phyloP scores from a whole-genome alignment of 495 filamentous ascomycete species.

The Peziza echinospora region DNA sequence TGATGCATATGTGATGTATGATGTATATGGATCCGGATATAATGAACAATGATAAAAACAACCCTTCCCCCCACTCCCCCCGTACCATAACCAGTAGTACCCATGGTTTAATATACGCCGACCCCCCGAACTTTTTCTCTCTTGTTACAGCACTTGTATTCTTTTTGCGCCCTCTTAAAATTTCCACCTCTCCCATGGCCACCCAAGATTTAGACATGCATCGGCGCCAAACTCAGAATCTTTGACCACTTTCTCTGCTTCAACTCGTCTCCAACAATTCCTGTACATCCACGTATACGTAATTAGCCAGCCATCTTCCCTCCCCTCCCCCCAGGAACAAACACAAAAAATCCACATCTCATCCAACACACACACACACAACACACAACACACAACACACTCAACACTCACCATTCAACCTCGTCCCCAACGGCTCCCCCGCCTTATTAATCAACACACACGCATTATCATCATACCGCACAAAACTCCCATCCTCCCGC shows the following conservation, averaged over 20 bases:
- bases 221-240: constrained; percentile 85
- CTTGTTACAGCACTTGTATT: no score
- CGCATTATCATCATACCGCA: constrained; percentile 93
- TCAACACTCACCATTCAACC: constrained; percentile 58
- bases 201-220: constrained; percentile 69
- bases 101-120: no score
- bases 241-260: constrained; percentile 85
- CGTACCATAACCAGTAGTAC: no score
- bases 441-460: constrained; percentile 95
- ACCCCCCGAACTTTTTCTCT: no score
- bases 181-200: no score
- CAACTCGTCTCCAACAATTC: constrained; percentile 70
- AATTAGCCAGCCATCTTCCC: constrained; percentile 4
- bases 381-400: no score
- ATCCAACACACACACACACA: constrained; percentile 11
- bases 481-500: constrained; percentile 64
- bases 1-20: no score
- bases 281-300: no score
- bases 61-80: no score
- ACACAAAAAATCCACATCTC: background rate
- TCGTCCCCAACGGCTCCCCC: constrained; percentile 81
- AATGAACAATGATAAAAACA: no score
- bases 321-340: background rate
- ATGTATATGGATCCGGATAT: no score
- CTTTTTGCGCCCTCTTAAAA: no score